Base-by-base conservation (phyloP, 2,329 filamentous ascomycete species). In the Fusarium bactridioides region DNA sequence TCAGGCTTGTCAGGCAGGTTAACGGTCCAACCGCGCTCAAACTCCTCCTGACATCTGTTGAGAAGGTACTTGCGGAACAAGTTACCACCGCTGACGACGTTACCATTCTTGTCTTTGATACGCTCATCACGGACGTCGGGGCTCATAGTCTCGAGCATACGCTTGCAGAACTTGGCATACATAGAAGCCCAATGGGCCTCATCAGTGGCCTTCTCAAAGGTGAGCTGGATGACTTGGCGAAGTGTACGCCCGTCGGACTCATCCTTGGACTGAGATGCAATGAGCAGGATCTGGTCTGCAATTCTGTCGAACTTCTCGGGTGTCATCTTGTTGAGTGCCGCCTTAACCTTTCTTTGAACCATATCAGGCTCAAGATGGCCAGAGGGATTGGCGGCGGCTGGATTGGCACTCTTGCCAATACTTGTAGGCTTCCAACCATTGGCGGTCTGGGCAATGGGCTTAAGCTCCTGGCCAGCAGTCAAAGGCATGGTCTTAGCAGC, bases 301-400 rank as follows among this genome's bases (percentile, higher is more conserved):
- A 99, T 97, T 85, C 92, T 94, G 81, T 97, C 95, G 78, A 99
- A 99, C 80, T 98, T 99, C 85, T 99, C 96, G 1, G 96, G 96
- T 0, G 96, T 98, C 96, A 99, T 98, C 92, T 99, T 99, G 91
- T 99, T 99, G 78, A 99, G 87, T 69, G 93, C 93, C 73, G 94
- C 93, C 91, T 99, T 99, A 81, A 99, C 96, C 91, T 99, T 99
- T 77, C 95, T 92, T 86, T 99, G 96, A 65, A 99, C 96, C 86
- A 96, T 90, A 77, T 95, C 94, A 29, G 96, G 95, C 74, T 97
- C 90, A 84, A 98, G 89, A 77, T 93, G 88, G 56, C 85, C 85
- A 13, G 82, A 86, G 56, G 85, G 83, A 7, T 82, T 80, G 57
- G 85, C 84, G 10, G 82, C 80, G 41, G 80, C 69, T 35, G 81